A percentile compares a stretch with the other conserved stretches of the same genome.
Conservation (phyloP, 2,329 filamentous ascomycete genomes). For the Emergomyces pasteurianus region DNA sequence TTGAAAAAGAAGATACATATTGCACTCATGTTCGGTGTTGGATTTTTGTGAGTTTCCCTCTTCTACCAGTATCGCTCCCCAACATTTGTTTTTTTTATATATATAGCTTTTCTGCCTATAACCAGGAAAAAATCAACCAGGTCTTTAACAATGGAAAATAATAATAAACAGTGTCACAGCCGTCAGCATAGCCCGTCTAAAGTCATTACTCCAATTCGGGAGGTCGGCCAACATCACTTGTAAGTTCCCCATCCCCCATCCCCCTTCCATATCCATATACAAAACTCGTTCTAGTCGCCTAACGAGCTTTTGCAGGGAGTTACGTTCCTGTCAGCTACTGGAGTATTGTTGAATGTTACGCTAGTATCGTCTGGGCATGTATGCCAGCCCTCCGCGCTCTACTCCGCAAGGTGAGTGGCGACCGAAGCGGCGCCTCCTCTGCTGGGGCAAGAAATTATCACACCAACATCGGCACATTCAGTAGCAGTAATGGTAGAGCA, state of each 20-base stretch:
- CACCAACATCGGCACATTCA: neutral
- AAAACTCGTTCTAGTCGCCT: neutral
- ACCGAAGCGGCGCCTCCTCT: neutral
- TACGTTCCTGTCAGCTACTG: neutral
- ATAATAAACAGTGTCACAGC: neutral
- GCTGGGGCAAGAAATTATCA: neutral
- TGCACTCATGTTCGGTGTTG: neutral
- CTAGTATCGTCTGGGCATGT: neutral
- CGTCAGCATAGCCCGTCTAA: neutral
- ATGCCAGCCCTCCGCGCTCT: neutral
- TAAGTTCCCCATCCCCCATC: neutral
- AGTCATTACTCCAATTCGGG: neutral
- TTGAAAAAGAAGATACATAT: neutral
- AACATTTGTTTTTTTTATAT: too few species aligned
- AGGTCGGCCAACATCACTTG: neutral
- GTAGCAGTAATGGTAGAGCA: neutral
- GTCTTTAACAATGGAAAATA: neutral
- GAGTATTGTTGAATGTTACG: neutral
- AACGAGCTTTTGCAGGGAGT: neutral
- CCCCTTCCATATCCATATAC: neutral
- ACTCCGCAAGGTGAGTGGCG: neutral
- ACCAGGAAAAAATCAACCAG: neutral
- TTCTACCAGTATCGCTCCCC: neutral
- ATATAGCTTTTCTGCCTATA: too few species aligned
- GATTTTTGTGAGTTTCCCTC: constrained; percentile 1